These are phyloP conservation scores for Hypoxylon fragiforme DNA, from an alignment of 495 filamentous ascomycete genomes.

Conservation along the genomic window DNA sequence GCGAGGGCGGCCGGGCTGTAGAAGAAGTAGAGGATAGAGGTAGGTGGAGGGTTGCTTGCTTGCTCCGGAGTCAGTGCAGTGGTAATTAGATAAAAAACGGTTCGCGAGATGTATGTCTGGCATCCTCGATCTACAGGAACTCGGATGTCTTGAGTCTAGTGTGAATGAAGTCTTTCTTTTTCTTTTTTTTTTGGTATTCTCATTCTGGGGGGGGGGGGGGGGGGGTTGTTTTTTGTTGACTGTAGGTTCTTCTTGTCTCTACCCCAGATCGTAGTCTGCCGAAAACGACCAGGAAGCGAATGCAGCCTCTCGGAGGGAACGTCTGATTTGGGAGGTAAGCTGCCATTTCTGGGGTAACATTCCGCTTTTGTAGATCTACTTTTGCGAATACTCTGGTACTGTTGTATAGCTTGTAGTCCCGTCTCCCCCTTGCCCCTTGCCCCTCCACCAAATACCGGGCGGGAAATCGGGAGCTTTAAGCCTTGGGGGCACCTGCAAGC, in stretches of 20 bases:
- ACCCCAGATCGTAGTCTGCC: constrained; percentile 33
- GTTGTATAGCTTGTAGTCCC: constrained; percentile 22
- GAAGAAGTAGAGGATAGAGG: too few relatives aligned
- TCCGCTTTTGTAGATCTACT: constrained; percentile 24
- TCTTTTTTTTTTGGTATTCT: too few relatives aligned
- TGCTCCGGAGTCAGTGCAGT: too few relatives aligned
- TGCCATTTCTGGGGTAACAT: constrained; percentile 31
- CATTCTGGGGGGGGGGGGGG: too few relatives aligned
- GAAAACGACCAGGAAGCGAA: constrained; percentile 19
- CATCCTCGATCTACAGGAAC: constrained; percentile 24
- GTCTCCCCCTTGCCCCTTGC: too few relatives aligned
- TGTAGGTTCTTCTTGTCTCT: too few relatives aligned
- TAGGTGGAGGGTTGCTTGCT: too few relatives aligned
- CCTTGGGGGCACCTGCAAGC: constrained; percentile 28
- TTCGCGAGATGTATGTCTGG: constrained; percentile 16
- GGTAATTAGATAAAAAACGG: constrained; percentile 19
- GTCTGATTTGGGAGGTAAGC: constrained; percentile 27
- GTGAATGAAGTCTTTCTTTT: constrained; percentile 11
- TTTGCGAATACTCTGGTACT: constrained; percentile 17
- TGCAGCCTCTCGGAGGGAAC: constrained; percentile 23
- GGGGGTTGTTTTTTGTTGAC: too few relatives aligned
- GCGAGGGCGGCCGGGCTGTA: too few relatives aligned
- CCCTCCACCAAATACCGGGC: constrained; percentile 37
- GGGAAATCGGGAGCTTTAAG: constrained; percentile 35
- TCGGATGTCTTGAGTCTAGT: constrained; percentile 24